These are phyloP conservation scores for Rhizopogon parksii DNA, from an alignment of 1,284 basidiomycete genomes.

Conservation along the genomic window DNA sequence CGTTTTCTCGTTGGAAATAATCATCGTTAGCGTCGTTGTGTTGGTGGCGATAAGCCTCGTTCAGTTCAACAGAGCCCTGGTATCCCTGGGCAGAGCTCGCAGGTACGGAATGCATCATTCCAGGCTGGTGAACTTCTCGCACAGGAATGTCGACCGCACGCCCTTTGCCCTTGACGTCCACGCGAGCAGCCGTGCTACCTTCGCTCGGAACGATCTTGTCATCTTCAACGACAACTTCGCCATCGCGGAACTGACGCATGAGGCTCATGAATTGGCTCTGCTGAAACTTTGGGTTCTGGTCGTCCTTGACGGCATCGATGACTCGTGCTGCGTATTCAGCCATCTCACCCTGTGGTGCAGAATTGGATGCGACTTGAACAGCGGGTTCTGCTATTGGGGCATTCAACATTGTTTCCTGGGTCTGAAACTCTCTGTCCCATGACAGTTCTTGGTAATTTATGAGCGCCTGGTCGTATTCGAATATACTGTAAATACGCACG, in stretches of 20 bases:
- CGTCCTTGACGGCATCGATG: constrained; percentile 61
- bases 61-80: constrained; percentile 18
- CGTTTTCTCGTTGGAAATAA: constrained; percentile 69
- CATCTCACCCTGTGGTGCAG: constrained; percentile 49
- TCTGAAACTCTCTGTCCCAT: constrained; percentile 61
- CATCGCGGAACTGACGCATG: constrained; percentile 81
- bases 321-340: constrained; percentile 70
- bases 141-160: constrained; percentile 31
- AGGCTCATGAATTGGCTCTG: constrained; percentile 84
- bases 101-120: background rate
- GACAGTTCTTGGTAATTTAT: constrained; percentile 31
- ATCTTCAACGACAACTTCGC: constrained; percentile 77
- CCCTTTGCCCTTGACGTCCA: constrained; percentile 64
- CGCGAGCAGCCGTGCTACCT: constrained; percentile 9
- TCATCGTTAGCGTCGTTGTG: constrained; percentile 53
- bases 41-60: constrained; percentile 14
- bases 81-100: constrained; percentile 6
- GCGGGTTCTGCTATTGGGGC: constrained; percentile 16
- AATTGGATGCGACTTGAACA: constrained; percentile 19
- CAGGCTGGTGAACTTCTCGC: background rate
- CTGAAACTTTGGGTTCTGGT: constrained; percentile 81
- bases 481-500: constrained; percentile 24
- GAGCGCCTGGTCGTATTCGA: background rate
- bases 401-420: constrained; percentile 39
- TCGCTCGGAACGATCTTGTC: constrained; percentile 66